Percentiles rank a stretch among this genome's conserved stretches.
These are phyloP conservation scores for Lachancea kluyveri DNA, from an alignment of 805 yeast genomes.

Conservation along the genomic window DNA sequence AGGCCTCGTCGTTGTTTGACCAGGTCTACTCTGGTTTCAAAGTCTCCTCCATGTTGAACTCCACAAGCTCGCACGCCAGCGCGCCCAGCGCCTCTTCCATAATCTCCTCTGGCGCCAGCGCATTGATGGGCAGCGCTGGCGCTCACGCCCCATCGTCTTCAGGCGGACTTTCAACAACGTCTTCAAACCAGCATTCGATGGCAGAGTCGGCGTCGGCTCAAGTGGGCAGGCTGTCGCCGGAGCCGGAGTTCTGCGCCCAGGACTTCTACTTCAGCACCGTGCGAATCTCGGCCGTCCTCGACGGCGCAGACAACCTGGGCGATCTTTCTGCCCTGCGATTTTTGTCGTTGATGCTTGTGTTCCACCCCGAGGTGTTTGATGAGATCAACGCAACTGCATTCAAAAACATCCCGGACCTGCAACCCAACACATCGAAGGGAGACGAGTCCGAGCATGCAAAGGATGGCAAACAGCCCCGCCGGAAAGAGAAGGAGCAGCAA, in stretches of 20 bases:
- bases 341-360: slow-evolving; percentile 18
- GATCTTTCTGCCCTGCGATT: slow-evolving; percentile 25
- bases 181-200: too few relatives aligned
- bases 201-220: too few relatives aligned
- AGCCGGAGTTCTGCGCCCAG: too few relatives aligned
- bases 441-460: slow-evolving; percentile 1
- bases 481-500: slow-evolving; percentile 11
- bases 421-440: not conserved
- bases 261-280: too few relatives aligned
- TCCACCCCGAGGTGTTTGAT: slow-evolving; percentile 22
- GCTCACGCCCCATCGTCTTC: too few relatives aligned
- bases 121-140: too few relatives aligned
- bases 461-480: slow-evolving; percentile 5
- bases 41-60: slow-evolving; percentile 16
- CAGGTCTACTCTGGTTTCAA: slow-evolving; percentile 22
- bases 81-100: not conserved
- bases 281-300: too few relatives aligned
- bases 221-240: too few relatives aligned
- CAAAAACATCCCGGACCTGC: slow-evolving; percentile 18
- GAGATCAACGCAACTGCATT: slow-evolving; percentile 21
- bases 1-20: slow-evolving; percentile 20
- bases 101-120: slow-evolving; percentile 2
- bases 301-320: slow-evolving; percentile 20
- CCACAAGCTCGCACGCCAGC: slow-evolving; percentile 9
- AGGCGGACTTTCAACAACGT: too few relatives aligned